Evolutionary conservation across 768 basidiomycete genomes (phyloP).

Genomic region (Kwoniella sp.): DNA sequence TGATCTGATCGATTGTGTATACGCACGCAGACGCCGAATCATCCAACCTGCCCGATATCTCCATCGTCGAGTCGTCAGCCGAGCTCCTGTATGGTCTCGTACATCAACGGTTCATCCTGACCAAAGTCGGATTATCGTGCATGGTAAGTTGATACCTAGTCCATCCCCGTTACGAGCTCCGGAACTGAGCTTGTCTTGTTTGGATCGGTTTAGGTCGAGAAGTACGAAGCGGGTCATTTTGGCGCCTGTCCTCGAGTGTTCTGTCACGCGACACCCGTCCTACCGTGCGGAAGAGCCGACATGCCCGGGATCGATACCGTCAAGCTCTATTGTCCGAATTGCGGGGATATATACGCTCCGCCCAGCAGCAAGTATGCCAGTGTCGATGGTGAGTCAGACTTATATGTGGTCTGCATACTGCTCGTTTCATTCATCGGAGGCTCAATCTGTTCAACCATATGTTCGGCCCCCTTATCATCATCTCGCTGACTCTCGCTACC

Average conservation of each 20-base stretch:
- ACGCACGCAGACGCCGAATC: conserved; percentile 70
- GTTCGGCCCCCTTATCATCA: neutral
- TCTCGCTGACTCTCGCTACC: neutral
- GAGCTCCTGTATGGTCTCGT: conserved; percentile 97
- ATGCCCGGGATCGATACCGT: conserved; percentile 95
- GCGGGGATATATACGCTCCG: conserved; percentile 93
- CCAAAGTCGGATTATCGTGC: conserved; percentile 85
- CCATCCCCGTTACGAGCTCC: neutral
- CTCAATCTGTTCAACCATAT: neutral
- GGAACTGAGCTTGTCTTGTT: neutral
- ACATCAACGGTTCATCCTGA: conserved; percentile 95
- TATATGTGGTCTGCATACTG: no score
- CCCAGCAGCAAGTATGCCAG: conserved; percentile 93
- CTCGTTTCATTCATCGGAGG: no score
- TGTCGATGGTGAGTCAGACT: conserved; percentile 81
- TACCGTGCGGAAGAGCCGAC: conserved; percentile 94
- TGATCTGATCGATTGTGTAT: neutral
- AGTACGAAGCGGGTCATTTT: conserved; percentile 88
- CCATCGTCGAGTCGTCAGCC: conserved; percentile 95
- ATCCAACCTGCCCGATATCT: conserved; percentile 94
- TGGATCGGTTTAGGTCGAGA: conserved; percentile 71
- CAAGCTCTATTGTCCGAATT: conserved; percentile 96
- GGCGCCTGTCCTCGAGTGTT: conserved; percentile 95
- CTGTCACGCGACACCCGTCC: conserved; percentile 82
- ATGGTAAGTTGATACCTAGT: conserved; percentile 68